Percentiles rank a stretch among this genome's conserved stretches.
Evolutionary conservation across 1,139 yeast genomes (phyloP).

Genomic region (Protomyces lactucae-debilis): DNA sequence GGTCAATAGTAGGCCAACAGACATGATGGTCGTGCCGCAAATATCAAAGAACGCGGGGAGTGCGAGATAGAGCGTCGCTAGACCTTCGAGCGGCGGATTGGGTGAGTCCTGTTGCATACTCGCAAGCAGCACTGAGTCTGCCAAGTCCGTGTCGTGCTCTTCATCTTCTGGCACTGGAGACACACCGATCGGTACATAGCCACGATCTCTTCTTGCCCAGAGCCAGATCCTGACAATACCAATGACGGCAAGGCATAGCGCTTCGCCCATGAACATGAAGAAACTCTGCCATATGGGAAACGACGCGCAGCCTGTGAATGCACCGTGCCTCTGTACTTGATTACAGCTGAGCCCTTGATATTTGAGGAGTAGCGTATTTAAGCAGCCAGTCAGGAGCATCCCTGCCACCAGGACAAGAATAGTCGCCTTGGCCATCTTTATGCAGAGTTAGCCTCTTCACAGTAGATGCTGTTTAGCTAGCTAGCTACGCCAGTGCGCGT

Average conservation of each 20-base stretch:
- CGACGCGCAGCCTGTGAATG: conserved; percentile 11
- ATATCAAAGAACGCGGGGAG: conserved; percentile 71
- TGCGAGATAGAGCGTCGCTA: conserved; percentile 39
- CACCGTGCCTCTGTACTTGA: not conserved
- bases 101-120: conserved; percentile 29
- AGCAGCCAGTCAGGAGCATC: conserved; percentile 60
- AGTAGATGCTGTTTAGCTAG: not conserved
- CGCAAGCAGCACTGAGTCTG: not conserved
- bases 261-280: conserved; percentile 78
- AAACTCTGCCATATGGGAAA: conserved; percentile 59
- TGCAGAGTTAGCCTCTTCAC: not conserved
- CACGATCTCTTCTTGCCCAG: not conserved
- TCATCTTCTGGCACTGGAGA: not conserved
- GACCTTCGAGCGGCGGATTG: conserved; percentile 9
- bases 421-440: not conserved
- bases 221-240: not conserved
- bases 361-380: conserved; percentile 70
- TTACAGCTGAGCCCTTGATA: conserved; percentile 53
- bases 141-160: not conserved
- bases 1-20: conserved; percentile 65
- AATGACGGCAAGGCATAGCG: conserved; percentile 41
- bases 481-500: no score
- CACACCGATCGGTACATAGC: not conserved
- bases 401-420: conserved; percentile 36
- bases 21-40: conserved; percentile 67